A percentile compares a stretch with the other conserved stretches of the same genome.
Evolutionary conservation across 305 asterid genomes (phyloP).

Genomic region (Nicotiana rustica): DNA sequence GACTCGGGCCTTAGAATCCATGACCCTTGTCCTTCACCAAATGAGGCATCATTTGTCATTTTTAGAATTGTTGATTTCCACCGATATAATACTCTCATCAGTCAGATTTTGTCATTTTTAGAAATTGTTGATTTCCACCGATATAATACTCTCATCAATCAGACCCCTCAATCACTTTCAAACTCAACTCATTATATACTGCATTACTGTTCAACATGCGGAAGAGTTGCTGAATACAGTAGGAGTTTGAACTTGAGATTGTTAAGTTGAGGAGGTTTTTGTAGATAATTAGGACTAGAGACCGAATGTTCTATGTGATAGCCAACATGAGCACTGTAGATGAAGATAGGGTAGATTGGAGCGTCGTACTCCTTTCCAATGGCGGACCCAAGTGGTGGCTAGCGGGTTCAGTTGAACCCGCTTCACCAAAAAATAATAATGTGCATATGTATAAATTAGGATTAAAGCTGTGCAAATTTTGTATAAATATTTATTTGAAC

Average conservation of each 20-base stretch:
- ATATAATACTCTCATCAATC: not conserved
- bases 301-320: not conserved
- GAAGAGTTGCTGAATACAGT: not conserved
- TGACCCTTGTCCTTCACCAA: slow-evolving; percentile 3
- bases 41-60: slow-evolving; percentile 11
- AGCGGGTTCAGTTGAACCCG: too few relatives aligned
- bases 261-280: slow-evolving; percentile 1
- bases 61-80: slow-evolving; percentile 17
- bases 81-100: not conserved
- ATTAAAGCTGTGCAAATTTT: too few relatives aligned
- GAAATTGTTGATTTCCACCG: slow-evolving; percentile 15
- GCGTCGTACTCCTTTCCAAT: not conserved
- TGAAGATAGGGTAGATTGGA: slow-evolving; percentile 3
- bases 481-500: too few relatives aligned
- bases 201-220: slow-evolving; percentile 9
- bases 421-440: too few relatives aligned
- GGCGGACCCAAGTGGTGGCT: too few relatives aligned
- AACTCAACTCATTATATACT: not conserved
- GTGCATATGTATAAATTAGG: too few relatives aligned
- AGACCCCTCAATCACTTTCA: not conserved
- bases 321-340: slow-evolving; percentile 11
- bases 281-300: not conserved
- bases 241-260: not conserved
- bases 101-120: not conserved
- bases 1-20: not conserved